Base-by-base conservation (phyloP, 2,329 filamentous ascomycete species). In the Ophiobolus disseminans region DNA sequence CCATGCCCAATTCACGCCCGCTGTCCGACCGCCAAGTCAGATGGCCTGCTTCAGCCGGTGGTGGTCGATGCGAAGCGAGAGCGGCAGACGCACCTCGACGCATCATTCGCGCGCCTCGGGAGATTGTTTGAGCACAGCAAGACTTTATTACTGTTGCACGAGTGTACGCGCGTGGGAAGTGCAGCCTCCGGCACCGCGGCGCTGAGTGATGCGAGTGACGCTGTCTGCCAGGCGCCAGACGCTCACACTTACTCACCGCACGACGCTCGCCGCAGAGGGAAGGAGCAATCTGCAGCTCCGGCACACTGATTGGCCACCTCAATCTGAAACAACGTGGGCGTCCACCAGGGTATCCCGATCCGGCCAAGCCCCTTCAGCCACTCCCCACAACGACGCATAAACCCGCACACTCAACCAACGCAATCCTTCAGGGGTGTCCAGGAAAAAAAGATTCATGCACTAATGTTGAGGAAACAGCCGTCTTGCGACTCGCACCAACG, bases 1-100 rank as follows among this genome's bases (percentile, higher is more conserved):
- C 63, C 56, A 63, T 63, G 50, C 58, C 63, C 50, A 28, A 59
- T 66, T 60, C 52, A 57, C 53, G 25, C 31, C 20, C 48, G 46
- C 48, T 23, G 55, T 53, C 61, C 59, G 62, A 30, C 38, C 26
- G 63, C 62, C 62, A 55, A 66, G 63, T 20, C 41, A 23, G 37
- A 31, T 57, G 52, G 63, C 36, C 58, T 66, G 65, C 63, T 55
- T 58, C 55, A 61, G 46, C 26, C 52, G 43, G 26, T 43, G 20
- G 31, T 50, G 39, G 32, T n/a, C 38, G 31, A 43, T 46, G 28
- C 34, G 26, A 44, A 46, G 43, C 44, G 43, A 46, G 38, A 34
- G 39, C 21, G 46, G 40, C 44, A 34, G 26, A 14, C 32, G 42
- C 43, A 19, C 30, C 45, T 48, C 31, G 42, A 50, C 23, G 50